Evolutionary conservation across 768 basidiomycete species (phyloP), one percentile per base, ranked within the genome.

Genomic region (Leccinum uliginosum): DNA sequence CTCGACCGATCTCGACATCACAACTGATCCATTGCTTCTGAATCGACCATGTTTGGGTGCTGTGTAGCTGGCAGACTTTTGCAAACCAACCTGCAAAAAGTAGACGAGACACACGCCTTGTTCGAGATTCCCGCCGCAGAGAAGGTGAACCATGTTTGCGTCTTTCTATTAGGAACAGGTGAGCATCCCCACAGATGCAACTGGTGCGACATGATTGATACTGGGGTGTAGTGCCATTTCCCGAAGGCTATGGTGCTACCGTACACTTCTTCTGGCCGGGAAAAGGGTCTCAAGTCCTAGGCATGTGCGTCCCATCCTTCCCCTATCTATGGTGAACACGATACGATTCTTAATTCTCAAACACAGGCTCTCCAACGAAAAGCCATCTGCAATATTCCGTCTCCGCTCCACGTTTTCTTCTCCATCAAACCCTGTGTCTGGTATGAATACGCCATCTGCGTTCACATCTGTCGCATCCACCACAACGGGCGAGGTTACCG

Each of bases 191-290:
- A 40, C 38, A 40, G n/a, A n/a, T 9, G 1, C 11, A 3, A 10
- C 9, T 19, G 40, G 4, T 27, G 6, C n/a, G 17, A 7, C 3
- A 15, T 40, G 3, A 34, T n/a, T 51, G 45, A 57, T 40, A 15
- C 9, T 14, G 1, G 50, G 55, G 21, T 45, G 12, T 40, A 83
- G 89, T 90, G 0, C 83, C 87, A 2, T 93, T 93, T 63, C 91
- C 91, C 5, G 85, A 88, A 23, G 89, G 91, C 34, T 92, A 85
- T 66, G 91, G 86, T 17, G 89, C 88, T 12, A 84, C 90, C 0
- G 91, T 93, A 9, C 90, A 93, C 66, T 87, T 93, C 67, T 83
- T 83, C 68, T 90, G 86, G 89, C 91, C 91, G 1, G 90, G 88
- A 11, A 90, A 83, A 69, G 92, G 91, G 3, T 93, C 91, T 61